These are phyloP conservation scores for Colletotrichum karsti DNA, from an alignment of 2,329 filamentous ascomycete species.

Conservation along the genomic window DNA sequence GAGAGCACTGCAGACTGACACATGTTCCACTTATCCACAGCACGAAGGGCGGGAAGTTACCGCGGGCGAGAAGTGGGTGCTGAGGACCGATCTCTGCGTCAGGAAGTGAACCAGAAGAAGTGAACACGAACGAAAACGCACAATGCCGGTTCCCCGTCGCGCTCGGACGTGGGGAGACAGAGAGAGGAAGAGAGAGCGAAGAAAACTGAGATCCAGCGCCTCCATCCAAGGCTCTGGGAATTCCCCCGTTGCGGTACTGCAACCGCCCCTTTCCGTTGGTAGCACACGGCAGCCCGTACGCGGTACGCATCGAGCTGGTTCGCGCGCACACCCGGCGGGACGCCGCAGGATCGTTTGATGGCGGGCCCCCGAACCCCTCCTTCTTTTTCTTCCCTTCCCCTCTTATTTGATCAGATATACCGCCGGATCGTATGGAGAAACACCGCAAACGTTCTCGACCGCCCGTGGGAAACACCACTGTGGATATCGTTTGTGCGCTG, in stretches of 20 bases:
- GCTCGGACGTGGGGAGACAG: constrained; percentile 17
- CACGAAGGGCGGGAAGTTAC: constrained; percentile 86
- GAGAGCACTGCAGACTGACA: constrained; percentile 17
- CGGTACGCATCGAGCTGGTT: not conserved
- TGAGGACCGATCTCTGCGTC: constrained; percentile 84
- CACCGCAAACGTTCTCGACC: not conserved
- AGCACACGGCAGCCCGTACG: no score
- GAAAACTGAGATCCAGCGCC: not conserved
- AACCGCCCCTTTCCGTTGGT: no score
- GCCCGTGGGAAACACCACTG: not conserved
- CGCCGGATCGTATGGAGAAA: constrained; percentile 7
- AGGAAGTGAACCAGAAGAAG: constrained; percentile 48
- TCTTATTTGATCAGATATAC: constrained; percentile 12
- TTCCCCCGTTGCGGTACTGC: not conserved
- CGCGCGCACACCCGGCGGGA: not conserved
- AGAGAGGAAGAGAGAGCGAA: no score
- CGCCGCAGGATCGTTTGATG: not conserved
- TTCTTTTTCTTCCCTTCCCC: not conserved
- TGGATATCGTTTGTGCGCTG: not conserved
- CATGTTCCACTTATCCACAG: constrained; percentile 41
- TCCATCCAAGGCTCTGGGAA: constrained; percentile 1
- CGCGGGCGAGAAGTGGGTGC: constrained; percentile 89
- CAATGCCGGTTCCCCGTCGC: not conserved
- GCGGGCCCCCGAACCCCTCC: not conserved
- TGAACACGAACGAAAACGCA: not conserved